Base-by-base conservation (phyloP, 2,329 filamentous ascomycete species). In the Cordyceps fumosorosea region DNA sequence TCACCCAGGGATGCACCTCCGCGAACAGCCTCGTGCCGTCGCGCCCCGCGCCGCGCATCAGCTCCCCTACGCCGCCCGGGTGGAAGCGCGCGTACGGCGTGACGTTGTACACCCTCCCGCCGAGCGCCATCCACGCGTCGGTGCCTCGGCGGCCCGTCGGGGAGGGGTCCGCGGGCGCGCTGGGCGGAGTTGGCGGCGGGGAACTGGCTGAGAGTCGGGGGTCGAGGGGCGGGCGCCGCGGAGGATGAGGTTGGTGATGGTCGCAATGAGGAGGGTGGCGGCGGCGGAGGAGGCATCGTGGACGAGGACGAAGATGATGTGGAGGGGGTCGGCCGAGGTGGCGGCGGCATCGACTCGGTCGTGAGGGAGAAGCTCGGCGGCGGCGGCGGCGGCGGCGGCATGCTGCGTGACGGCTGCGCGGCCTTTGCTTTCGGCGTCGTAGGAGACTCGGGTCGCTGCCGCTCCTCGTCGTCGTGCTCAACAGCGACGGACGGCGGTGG, bases 21-120 rank as follows among this genome's bases (percentile, higher is more conserved):
- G 81, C 83, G 73, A 89, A 89, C 63, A 89, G 68, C 70, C 78
- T 80, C 2, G 82, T 87, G 42, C 82, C 86, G 70, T 89, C 86
- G 62, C 80, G 76, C 0, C 80, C 87, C 0, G 87, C 87, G 40
- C 79, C 81, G 37, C 84, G 78, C 73, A 89, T 75, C 65, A 95
- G 74, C 76, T 96, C 90, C 5, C 86, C 85, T 68, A 88, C 84
- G 10, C 90, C 95, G 24, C 95, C 95, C 0, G 95, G 95, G 73
- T 99, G 95, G 72, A 92, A 99, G 1, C 89, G 87, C 42, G 92
- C 73, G 72, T 98, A 99, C 0, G 93, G 91, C 0, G 88, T 89
- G 63, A 99, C 88, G 70, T 98, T 98, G 77, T 98, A 99, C 32
- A 98, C 93, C 69, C 90, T 89, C 1, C 93, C 93, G 64, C 91